Conservation (phyloP, 257 asterid species). For the Capsicum chinense region DNA sequence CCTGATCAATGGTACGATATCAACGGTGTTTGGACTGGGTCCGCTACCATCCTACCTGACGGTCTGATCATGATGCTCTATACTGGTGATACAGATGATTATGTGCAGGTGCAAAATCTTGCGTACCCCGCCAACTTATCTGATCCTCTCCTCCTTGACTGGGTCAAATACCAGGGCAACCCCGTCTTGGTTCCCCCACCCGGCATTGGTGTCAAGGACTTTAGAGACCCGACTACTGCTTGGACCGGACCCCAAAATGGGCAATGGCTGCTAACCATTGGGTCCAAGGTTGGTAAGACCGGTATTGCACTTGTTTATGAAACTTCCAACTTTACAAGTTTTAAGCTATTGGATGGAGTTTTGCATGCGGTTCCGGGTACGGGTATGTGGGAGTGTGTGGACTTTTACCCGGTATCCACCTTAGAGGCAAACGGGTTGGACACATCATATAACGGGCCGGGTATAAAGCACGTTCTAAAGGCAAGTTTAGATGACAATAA, state of each 20-base stretch:
- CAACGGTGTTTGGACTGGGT: constrained; percentile 91
- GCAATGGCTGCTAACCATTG: constrained; percentile 68
- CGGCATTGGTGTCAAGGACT: constrained; percentile 64
- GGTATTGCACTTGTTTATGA: constrained; percentile 74
- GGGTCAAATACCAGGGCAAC: constrained; percentile 70
- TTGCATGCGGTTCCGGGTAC: constrained; percentile 68
- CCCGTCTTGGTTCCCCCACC: constrained; percentile 84
- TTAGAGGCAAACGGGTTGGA: constrained; percentile 60
- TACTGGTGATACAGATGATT: constrained; percentile 65
- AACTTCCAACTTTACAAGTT: constrained; percentile 56
- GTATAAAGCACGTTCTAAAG: constrained; percentile 67
- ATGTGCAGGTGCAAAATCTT: constrained; percentile 76
- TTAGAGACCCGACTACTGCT: constrained; percentile 87
- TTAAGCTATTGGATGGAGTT: constrained; percentile 48
- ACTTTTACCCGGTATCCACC: constrained; percentile 70
- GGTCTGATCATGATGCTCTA: constrained; percentile 73
- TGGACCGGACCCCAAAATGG: constrained; percentile 64
- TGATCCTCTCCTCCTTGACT: constrained; percentile 71
- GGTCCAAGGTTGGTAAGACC: constrained; percentile 61
- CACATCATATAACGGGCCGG: constrained; percentile 70
- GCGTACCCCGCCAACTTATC: constrained; percentile 79
- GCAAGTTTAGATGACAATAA: constrained; percentile 67
- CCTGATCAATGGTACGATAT: constrained; percentile 75
- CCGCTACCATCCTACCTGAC: constrained; percentile 76
- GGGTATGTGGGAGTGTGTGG: constrained; percentile 95